Base-by-base conservation (phyloP, 352 stramenopile species). In the Aphanomyces euteiches region DNA sequence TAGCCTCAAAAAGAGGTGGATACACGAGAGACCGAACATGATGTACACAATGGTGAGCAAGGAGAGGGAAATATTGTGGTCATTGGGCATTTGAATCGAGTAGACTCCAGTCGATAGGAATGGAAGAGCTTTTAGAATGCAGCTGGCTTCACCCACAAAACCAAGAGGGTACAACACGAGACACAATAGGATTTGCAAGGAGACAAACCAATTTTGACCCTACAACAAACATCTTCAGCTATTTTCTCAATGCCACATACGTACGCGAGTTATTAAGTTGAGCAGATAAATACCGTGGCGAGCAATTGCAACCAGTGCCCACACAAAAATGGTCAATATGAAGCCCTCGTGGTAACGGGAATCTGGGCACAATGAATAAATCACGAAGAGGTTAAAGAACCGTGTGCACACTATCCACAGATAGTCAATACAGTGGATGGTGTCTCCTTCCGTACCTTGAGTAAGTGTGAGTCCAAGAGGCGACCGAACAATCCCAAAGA, bases 261-360 rank as follows among this genome's bases (percentile, higher is more conserved):
- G 50, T 36, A 58, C 85, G 87, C 78, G 87, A 60, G 92, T 81
- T 77, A 98, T 82, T 56, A 99, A 72, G 72, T 98, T 98, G 67
- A 97, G 79, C 34, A 96, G 80, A 77, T 99, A 99, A 78, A 99
- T 99, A 8, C 96, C 81, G 82, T 99, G 99, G 54, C 97, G 95
- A 66, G 94, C 93, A 34, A 99, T 90, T 69, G 97, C 91, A 15
- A 95, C 85, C 48, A 95, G 77, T 5, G 81, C 79, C 90, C 90
- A 97, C 69, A 82, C 91, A 45, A 84, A 53, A 13, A 96, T 83
- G 86, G 96, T 96, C 63, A 96, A 78, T 40, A 86, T 79, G 69
- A 96, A 90, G 61, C 86, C 84, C 56, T 90, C 92, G 69, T 96
- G 86, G 66, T 84, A 83, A 77, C 90, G 77, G 59, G 83, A 79